Evolutionary conservation across 2,329 filamentous ascomycete genomes (phyloP).

Genomic region (Pestalotiopsis sp.): DNA sequence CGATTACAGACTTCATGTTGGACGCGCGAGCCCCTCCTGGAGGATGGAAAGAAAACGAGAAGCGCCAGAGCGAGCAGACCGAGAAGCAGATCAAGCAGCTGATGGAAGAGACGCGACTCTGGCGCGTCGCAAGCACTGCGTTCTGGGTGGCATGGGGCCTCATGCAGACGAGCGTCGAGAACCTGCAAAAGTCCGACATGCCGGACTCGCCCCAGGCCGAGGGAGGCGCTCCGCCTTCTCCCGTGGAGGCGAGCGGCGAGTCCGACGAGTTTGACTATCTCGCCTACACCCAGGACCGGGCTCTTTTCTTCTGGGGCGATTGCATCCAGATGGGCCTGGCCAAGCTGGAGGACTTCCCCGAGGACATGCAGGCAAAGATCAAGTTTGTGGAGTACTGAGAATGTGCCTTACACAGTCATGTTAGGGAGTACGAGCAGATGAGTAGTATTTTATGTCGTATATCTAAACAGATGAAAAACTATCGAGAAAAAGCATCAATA

Average conservation of each 20-base stretch:
- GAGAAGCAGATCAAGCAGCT: conserved; percentile 72
- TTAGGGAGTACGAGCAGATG: background rate
- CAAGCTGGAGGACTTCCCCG: conserved; percentile 73
- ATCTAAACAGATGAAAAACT: background rate
- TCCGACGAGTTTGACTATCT: conserved; percentile 86
- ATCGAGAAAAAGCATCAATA: background rate
- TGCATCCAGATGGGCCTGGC: conserved; percentile 76
- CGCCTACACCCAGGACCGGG: conserved; percentile 85
- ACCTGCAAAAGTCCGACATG: conserved; percentile 49
- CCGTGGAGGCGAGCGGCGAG: conserved; percentile 44
- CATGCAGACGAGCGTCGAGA: conserved; percentile 86
- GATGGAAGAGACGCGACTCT: conserved; percentile 77
- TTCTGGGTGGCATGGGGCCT: conserved; percentile 97
- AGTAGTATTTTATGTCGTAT: background rate
- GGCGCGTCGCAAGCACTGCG: conserved; percentile 85
- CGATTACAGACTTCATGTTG: conserved; percentile 75
- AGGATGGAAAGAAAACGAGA: conserved; percentile 63
- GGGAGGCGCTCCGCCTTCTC: conserved; percentile 14
- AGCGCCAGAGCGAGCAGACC: conserved; percentile 60
- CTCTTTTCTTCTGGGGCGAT: conserved; percentile 94
- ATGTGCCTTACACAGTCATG: background rate
- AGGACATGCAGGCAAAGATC: conserved; percentile 61
- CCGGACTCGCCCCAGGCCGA: conserved; percentile 35
- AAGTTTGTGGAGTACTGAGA: conserved; percentile 50
- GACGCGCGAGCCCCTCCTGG: conserved; percentile 67